Evolutionary conservation across 257 asterid genomes (phyloP), one percentile per base, ranked within the genome.

Genomic region (Fraxinus anomala): DNA sequence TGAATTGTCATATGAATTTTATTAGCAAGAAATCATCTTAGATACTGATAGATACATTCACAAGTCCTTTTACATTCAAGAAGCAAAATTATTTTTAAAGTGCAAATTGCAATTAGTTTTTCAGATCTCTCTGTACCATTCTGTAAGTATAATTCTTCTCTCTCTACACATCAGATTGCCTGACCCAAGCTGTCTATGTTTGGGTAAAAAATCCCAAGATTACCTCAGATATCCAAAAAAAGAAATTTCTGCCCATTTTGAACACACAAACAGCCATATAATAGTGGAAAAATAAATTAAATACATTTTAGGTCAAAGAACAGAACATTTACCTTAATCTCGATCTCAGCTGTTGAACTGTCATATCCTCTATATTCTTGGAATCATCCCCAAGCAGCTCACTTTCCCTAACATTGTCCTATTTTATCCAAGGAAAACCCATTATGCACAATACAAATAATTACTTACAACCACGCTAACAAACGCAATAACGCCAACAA

Each of bases 311-410:
- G 26, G 36, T 19, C 12, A 1, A 63, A 26, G 8, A 44, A 17
- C 66, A 39, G 9, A 72, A 28, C 30, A 80, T 75, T 17, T 77
- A 91, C 97, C 96, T 88, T 72, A 91, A 83, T 73, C 83, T 92
- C 68, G 87, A 81, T 80, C 93, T 85, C 72, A 94, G 88, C 84
- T 91, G 91, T 61, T 89, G 86, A 79, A 94, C 85, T 24, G 96
- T 86, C 94, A 91, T 86, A 82, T 84, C 87, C 79, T 89, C 93
- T 76, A 87, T 44, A 42, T 79, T 72, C 39, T 33, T 85, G 73
- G 76, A 70, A 72, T 87, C 90, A 79, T 88, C 85, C 79, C 80
- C 89, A 79, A 74, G 83, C 78, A 73, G 80, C 78, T 77, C 88
- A 21, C 75, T 79, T 71, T 54, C 76, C 72, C 11, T 44, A 65